Percentiles rank a stretch among this genome's conserved stretches.
These are phyloP conservation scores for Backusella circina DNA, from an alignment of 192 early-diverging fungal species.

Conservation along the genomic window DNA sequence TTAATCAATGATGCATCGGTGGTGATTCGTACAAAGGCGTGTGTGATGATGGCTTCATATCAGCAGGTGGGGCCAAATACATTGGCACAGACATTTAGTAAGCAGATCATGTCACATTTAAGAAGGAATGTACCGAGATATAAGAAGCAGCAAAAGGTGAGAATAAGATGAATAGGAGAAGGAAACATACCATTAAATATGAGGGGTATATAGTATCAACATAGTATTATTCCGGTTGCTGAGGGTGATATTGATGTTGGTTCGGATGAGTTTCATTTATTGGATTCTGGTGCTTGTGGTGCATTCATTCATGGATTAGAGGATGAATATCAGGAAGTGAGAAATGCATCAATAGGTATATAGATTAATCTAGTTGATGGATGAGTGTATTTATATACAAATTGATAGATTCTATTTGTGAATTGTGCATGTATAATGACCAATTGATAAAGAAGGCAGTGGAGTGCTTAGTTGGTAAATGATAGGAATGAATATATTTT, in stretches of 20 bases:
- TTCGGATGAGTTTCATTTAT: slow-evolving; percentile 60
- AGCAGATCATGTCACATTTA: slow-evolving; percentile 73
- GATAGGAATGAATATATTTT: background rate
- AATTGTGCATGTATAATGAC: slow-evolving; percentile 65
- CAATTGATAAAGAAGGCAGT: slow-evolving; percentile 72
- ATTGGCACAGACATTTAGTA: slow-evolving; percentile 73
- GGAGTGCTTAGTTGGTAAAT: slow-evolving; percentile 77
- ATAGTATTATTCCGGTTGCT: slow-evolving; percentile 23
- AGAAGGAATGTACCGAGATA: slow-evolving; percentile 31
- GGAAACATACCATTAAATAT: background rate
- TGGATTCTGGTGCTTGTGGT: slow-evolving; percentile 84
- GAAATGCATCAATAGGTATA: slow-evolving; percentile 83
- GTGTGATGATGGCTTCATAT: slow-evolving; percentile 63
- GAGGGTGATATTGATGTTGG: slow-evolving; percentile 68
- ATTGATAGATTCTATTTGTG: slow-evolving; percentile 74
- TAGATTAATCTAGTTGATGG: no score
- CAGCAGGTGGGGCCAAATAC: slow-evolving; percentile 53
- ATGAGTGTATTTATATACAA: no score
- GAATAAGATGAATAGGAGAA: slow-evolving; percentile 16
- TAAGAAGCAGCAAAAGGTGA: slow-evolving; percentile 22
- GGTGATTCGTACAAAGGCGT: slow-evolving; percentile 70
- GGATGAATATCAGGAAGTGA: slow-evolving; percentile 89
- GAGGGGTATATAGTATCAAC: background rate
- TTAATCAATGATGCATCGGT: slow-evolving; percentile 75
- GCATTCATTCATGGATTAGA: slow-evolving; percentile 96